Evolutionary conservation across 208 protist species (phyloP).

Genomic region (Crithidia mellificae): DNA sequence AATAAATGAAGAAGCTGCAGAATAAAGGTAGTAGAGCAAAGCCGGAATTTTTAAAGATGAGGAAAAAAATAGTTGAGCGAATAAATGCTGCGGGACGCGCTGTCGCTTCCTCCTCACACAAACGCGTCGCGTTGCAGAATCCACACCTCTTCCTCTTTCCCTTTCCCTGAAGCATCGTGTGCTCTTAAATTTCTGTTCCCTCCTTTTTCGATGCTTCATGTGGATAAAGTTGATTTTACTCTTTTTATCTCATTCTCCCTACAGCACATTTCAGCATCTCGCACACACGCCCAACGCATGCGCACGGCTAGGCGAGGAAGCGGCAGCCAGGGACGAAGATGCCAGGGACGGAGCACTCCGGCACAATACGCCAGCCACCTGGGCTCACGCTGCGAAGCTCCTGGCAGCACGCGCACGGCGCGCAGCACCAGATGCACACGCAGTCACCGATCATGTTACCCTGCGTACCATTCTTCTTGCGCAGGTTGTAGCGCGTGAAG

Average conservation of each 20-base stretch:
- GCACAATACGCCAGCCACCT: slow-evolving; percentile 62
- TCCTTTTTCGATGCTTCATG: not conserved
- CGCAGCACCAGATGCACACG: slow-evolving; percentile 68
- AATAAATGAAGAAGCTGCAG: no score
- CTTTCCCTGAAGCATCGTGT: no score
- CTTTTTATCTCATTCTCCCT: not conserved
- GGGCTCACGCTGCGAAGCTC: slow-evolving; percentile 64
- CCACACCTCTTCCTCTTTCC: no score
- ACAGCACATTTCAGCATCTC: no score
- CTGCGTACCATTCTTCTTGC: slow-evolving; percentile 61
- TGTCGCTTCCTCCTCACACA: no score
- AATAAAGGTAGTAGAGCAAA: no score
- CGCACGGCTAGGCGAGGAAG: slow-evolving; percentile 48
- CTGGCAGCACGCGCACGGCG: slow-evolving; percentile 74
- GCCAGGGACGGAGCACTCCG: slow-evolving; percentile 43
- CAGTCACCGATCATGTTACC: slow-evolving; percentile 85
- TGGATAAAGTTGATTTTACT: not conserved
- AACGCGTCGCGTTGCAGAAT: no score
- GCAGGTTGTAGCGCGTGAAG: slow-evolving; percentile 87
- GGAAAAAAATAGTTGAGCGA: no score
- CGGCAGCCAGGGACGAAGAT: slow-evolving; percentile 53
- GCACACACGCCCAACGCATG: not conserved
- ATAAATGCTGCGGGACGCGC: no score
- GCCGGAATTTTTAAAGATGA: no score
- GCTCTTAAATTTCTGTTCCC: not conserved